Conservation (phyloP, 768 basidiomycete species). For the Tephrocybe sp. region DNA sequence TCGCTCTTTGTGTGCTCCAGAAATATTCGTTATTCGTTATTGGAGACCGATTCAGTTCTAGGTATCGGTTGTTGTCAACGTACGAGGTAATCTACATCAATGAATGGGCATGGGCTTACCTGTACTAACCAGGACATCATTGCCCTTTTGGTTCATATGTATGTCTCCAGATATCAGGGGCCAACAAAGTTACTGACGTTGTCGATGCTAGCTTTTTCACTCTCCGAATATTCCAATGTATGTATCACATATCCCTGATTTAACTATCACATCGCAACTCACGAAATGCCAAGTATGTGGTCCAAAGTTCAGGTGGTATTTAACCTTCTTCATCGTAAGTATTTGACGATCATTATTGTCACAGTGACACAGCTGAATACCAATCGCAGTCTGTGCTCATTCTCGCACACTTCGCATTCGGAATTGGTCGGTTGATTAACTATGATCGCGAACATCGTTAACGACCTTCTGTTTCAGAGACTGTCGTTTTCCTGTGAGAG, state of each 20-base stretch:
- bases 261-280: not conserved
- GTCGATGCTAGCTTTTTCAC: conserved; percentile 28
- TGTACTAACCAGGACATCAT: conserved; percentile 20
- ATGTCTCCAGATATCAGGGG: not conserved
- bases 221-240: conserved; percentile 27
- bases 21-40: not conserved
- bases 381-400: conserved; percentile 22
- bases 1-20: conserved; percentile 29
- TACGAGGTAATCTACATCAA: not conserved
- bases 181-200: not conserved
- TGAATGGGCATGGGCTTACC: not conserved
- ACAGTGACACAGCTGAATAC: not conserved
- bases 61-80: conserved; percentile 27
- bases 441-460: not conserved
- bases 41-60: conserved; percentile 1
- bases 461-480: conserved; percentile 22
- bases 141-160: conserved; percentile 31
- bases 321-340: conserved; percentile 28
- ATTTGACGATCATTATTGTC: not conserved
- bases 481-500: conserved; percentile 28
- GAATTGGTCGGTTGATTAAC: conserved; percentile 26
- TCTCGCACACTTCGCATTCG: conserved; percentile 31
- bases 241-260: conserved; percentile 5
- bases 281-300: conserved; percentile 24
- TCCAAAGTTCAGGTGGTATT: conserved; percentile 27